Evolutionary conservation across 2,329 filamentous ascomycete genomes (phyloP).

Genomic region (Fusarium tjaetaba): DNA sequence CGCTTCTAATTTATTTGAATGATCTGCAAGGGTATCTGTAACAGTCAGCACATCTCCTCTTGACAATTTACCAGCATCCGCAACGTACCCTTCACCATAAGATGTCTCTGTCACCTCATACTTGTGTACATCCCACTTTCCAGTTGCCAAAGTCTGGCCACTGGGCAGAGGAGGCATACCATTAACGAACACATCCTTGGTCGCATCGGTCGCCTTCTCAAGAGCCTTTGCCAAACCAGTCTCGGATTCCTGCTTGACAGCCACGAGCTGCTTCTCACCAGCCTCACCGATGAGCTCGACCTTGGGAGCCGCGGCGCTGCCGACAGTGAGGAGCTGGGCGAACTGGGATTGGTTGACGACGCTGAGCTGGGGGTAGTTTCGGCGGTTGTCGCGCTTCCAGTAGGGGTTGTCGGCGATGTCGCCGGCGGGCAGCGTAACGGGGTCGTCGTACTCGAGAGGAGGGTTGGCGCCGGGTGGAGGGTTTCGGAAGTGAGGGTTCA

Average conservation of each 20-base stretch:
- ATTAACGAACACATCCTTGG: constrained; percentile 72
- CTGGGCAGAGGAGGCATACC: constrained; percentile 89
- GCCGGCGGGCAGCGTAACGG: constrained; percentile 67
- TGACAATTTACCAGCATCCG: neutral
- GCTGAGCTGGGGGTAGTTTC: constrained; percentile 82
- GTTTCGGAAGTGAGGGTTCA: constrained; percentile 93
- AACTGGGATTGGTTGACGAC: constrained; percentile 86
- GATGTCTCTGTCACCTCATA: constrained; percentile 73
- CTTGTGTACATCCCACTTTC: constrained; percentile 73
- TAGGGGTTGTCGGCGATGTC: constrained; percentile 58
- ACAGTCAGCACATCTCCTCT: constrained; percentile 29
- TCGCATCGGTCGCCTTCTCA: constrained; percentile 67
- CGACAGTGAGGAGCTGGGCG: constrained; percentile 84
- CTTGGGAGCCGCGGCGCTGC: constrained; percentile 83
- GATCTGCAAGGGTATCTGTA: constrained; percentile 71
- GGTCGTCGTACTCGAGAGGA: constrained; percentile 50
- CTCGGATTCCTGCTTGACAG: constrained; percentile 78
- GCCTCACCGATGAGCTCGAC: constrained; percentile 78
- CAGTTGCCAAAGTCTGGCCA: constrained; percentile 66
- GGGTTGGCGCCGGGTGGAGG: constrained; percentile 67
- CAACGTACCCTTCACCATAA: constrained; percentile 76
- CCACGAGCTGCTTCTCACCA: constrained; percentile 73
- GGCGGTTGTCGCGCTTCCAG: constrained; percentile 91
- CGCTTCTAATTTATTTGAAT: constrained; percentile 59
- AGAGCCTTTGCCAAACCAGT: constrained; percentile 79